These are phyloP conservation scores for Colletotrichum navitas DNA, from an alignment of 2,329 filamentous ascomycete species.

Conservation along the genomic window DNA sequence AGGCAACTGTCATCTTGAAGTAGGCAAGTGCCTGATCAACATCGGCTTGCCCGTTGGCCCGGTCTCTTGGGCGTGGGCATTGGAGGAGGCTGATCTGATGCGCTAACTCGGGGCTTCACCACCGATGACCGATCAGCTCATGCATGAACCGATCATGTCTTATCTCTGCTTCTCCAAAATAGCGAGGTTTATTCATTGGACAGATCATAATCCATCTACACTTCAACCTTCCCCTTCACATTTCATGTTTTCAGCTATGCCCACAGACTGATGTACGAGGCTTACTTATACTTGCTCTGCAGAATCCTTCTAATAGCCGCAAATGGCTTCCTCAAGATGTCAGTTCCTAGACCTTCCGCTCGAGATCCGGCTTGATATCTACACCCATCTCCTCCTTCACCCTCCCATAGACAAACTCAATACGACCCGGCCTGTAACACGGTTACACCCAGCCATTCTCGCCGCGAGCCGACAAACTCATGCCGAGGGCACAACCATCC, in stretches of 20 bases:
- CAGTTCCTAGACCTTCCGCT: constrained; percentile 57
- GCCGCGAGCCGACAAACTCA: constrained; percentile 56
- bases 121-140: background rate
- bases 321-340: constrained; percentile 13
- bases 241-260: background rate
- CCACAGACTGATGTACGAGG: background rate
- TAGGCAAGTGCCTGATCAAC: background rate
- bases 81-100: background rate
- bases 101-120: background rate
- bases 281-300: background rate
- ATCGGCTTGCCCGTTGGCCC: background rate
- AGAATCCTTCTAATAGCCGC: background rate
- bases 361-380: constrained; percentile 62
- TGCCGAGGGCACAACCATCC: constrained; percentile 55
- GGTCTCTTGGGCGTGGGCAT: background rate
- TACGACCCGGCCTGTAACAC: constrained; percentile 30
- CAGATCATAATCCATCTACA: too few relatives aligned
- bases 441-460: constrained; percentile 56
- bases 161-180: background rate
- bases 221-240: background rate
- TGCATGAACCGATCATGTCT: background rate
- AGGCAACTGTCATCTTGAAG: background rate
- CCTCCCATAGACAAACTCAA: constrained; percentile 43
- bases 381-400: constrained; percentile 57
- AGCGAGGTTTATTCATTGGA: background rate